phyloP scores from a whole-genome alignment of 2,329 filamentous ascomycete species.

The Alternaria solani region DNA sequence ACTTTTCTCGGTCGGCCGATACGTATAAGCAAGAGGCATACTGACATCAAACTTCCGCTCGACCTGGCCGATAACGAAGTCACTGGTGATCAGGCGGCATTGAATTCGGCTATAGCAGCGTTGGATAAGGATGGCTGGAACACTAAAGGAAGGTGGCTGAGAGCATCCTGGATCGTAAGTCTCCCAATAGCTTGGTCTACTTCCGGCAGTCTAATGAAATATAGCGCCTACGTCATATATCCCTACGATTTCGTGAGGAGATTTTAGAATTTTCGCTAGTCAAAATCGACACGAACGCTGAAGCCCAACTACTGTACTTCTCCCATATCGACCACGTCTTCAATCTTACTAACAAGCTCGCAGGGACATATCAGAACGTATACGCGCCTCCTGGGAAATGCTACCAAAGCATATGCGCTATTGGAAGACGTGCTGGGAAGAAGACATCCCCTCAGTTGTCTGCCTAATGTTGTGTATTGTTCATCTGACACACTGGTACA shows the following conservation, averaged over 20 bases:
- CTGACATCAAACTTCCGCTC: constrained; percentile 40
- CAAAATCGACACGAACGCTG: constrained; percentile 31
- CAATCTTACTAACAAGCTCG: not conserved
- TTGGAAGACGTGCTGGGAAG: constrained; percentile 41
- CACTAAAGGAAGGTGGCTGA: constrained; percentile 31
- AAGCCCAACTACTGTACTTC: constrained; percentile 32
- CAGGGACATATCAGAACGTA: constrained; percentile 41
- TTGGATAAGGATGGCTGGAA: constrained; percentile 53
- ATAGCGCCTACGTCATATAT: constrained; percentile 35
- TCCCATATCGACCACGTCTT: not conserved
- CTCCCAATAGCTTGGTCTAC: not conserved
- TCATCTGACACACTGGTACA: constrained; percentile 46
- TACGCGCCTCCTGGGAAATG: constrained; percentile 36
- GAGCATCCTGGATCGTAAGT: constrained; percentile 40
- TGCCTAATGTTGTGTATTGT: constrained; percentile 48
- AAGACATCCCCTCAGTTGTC: constrained; percentile 30
- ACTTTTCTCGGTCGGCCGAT: constrained; percentile 47
- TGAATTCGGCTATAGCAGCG: constrained; percentile 26
- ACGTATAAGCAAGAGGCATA: constrained; percentile 41
- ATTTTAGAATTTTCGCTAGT: constrained; percentile 41
- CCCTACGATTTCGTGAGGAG: constrained; percentile 41
- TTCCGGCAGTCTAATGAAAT: not conserved
- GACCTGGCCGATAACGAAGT: constrained; percentile 43
- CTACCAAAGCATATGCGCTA: constrained; percentile 43
- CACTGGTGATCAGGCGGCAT: constrained; percentile 24